Percentiles rank a stretch among this genome's conserved stretches.
Conservation (phyloP, 306 rosid genomes). For the Trifolium subterraneum region DNA sequence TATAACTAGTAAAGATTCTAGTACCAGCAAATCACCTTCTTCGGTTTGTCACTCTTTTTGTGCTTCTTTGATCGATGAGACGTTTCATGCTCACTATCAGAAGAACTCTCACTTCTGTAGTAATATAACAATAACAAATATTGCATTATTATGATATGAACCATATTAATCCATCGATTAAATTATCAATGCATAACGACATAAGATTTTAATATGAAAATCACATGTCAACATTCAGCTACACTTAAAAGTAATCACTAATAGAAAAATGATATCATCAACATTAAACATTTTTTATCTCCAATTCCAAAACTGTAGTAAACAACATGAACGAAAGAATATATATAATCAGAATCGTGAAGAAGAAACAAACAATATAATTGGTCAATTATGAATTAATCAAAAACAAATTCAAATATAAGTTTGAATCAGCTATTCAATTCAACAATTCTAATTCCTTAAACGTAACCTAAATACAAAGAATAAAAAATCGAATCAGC, state of each 20-base stretch:
- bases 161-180: slow-evolving; percentile 23
- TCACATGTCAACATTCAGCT: too few species aligned
- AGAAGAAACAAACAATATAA: too few species aligned
- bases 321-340: too few species aligned
- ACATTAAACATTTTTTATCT: too few species aligned
- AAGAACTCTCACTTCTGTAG: slow-evolving; percentile 68
- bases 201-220: not conserved
- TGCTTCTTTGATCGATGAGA: slow-evolving; percentile 76
- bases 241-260: too few species aligned
- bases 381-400: not conserved
- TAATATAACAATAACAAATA: slow-evolving; percentile 13
- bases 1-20: slow-evolving; percentile 14
- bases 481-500: not conserved
- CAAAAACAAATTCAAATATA: not conserved
- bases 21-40: slow-evolving; percentile 62
- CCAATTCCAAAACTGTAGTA: too few species aligned
- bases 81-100: slow-evolving; percentile 72
- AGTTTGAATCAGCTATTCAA: not conserved
- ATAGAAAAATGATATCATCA: too few species aligned
- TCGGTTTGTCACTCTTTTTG: slow-evolving; percentile 73
- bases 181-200: not conserved
- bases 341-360: too few species aligned
- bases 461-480: not conserved
- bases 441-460: slow-evolving; percentile 6
- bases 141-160: slow-evolving; percentile 21